These are phyloP conservation scores for Scedosporium minutisporum DNA, from an alignment of 2,329 filamentous ascomycete genomes.

Conservation along the genomic window DNA sequence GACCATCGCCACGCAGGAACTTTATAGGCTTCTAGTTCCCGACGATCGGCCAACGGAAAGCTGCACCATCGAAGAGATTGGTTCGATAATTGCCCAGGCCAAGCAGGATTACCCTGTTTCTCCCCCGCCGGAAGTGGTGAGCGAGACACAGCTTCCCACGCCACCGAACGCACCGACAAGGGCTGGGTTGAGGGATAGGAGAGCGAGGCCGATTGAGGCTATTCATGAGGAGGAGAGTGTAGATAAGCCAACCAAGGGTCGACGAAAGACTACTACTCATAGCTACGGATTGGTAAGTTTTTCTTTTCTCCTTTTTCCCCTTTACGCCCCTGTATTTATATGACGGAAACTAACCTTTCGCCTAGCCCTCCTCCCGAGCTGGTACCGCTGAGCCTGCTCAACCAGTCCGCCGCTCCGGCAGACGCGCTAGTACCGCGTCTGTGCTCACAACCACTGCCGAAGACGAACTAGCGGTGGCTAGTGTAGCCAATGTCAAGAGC, in stretches of 20 bases:
- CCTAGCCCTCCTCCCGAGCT: not conserved
- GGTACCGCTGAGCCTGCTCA: conserved; percentile 5
- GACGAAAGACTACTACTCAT: conserved; percentile 46
- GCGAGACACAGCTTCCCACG: conserved; percentile 15
- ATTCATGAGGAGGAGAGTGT: conserved; percentile 37
- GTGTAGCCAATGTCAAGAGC: not conserved
- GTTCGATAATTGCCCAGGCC: conserved; percentile 30
- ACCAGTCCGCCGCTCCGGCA: conserved; percentile 23
- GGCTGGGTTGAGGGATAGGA: conserved; percentile 66
- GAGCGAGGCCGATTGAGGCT: conserved; percentile 45
- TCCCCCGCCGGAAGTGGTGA: not conserved
- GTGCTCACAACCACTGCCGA: not conserved
- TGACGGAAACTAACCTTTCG: not conserved
- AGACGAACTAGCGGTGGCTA: not conserved
- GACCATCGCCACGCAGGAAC: conserved; percentile 72
- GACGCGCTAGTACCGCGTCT: conserved; percentile 40
- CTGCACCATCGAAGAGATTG: conserved; percentile 63
- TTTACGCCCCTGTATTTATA: not conserved
- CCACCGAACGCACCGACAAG: conserved; percentile 20
- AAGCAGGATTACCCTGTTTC: not conserved
- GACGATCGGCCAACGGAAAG: conserved; percentile 64
- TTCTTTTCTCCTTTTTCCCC: not conserved
- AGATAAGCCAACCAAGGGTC: conserved; percentile 34
- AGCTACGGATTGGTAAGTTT: conserved; percentile 28
- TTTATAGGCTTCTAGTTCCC: conserved; percentile 76